Percentiles rank a stretch among this genome's conserved stretches.
Conservation (phyloP, 2,329 filamentous ascomycete genomes). For the Nigrospora sphaerica region DNA sequence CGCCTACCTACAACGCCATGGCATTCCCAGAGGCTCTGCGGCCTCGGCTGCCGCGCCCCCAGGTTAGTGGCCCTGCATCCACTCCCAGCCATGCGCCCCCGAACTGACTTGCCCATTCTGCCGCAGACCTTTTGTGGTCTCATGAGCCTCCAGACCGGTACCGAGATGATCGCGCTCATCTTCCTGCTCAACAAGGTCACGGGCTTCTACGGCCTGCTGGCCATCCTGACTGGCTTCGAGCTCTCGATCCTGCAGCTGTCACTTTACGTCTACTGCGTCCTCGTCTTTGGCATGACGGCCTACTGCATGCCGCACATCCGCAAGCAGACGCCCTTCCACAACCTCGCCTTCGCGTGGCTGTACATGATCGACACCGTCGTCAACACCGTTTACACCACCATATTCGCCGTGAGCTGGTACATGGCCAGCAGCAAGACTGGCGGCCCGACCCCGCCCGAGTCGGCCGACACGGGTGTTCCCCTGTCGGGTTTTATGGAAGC, state of each 20-base stretch:
- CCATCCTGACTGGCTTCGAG: conserved; percentile 78
- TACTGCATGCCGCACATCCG: conserved; percentile 75
- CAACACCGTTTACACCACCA: conserved; percentile 74
- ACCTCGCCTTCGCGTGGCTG: conserved; percentile 74
- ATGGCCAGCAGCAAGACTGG: conserved; percentile 49
- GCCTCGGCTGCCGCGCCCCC: conserved; percentile 6
- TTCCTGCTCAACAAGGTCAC: conserved; percentile 89
- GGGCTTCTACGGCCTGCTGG: conserved; percentile 83
- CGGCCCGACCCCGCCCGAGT: conserved; percentile 19
- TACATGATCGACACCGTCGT: conserved; percentile 77
- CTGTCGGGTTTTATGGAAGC: conserved; percentile 15
- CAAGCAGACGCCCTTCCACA: conserved; percentile 69
- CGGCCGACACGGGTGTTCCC: conserved; percentile 9
- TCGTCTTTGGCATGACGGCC: conserved; percentile 59
- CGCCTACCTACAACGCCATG: background rate
- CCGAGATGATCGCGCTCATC: conserved; percentile 75
- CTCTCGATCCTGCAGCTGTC: conserved; percentile 78
- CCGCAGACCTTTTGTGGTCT: conserved; percentile 74
- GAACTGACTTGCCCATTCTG: conserved; percentile 1
- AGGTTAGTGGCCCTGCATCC: conserved; percentile 1
- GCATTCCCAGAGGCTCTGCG: conserved; percentile 1
- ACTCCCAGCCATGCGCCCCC: conserved; percentile 3
- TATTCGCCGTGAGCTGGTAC: conserved; percentile 84
- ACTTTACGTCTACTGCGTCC: conserved; percentile 84
- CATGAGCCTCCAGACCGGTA: conserved; percentile 79